A percentile compares a stretch with the other conserved stretches of the same genome.
Evolutionary conservation across 2,329 filamentous ascomycete genomes (phyloP).

Genomic region (Zasmidium angulare): DNA sequence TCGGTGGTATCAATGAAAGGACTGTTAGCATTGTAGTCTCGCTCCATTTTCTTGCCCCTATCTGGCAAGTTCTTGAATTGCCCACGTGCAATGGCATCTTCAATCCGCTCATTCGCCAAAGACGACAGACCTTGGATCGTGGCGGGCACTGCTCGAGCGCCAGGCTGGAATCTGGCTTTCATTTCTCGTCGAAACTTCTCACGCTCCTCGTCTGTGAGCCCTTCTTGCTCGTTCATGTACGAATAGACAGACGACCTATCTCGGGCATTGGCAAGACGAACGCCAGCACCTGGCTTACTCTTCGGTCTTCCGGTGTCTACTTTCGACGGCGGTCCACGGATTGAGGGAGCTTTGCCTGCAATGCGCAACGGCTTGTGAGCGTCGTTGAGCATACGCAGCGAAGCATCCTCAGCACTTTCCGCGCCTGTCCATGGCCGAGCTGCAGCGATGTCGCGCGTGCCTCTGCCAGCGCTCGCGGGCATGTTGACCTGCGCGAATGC

Average conservation of each 20-base stretch:
- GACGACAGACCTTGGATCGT: slow-evolving; percentile 76
- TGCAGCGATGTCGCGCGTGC: slow-evolving; percentile 66
- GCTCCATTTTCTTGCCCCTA: slow-evolving; percentile 74
- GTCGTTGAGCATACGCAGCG: slow-evolving; percentile 74
- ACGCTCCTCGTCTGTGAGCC: slow-evolving; percentile 68
- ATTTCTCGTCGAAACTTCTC: slow-evolving; percentile 71
- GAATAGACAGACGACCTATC: slow-evolving; percentile 58
- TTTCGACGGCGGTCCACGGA: slow-evolving; percentile 41
- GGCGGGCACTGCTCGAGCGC: slow-evolving; percentile 70
- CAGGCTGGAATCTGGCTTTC: slow-evolving; percentile 75
- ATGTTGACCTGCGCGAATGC: slow-evolving; percentile 56
- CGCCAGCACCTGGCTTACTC: slow-evolving; percentile 40
- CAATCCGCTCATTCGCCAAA: slow-evolving; percentile 87
- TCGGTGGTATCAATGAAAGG: slow-evolving; percentile 96
- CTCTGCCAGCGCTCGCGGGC: slow-evolving; percentile 63
- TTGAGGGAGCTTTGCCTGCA: slow-evolving; percentile 38
- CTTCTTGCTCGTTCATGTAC: slow-evolving; percentile 53
- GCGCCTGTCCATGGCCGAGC: slow-evolving; percentile 74
- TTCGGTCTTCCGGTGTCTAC: slow-evolving; percentile 48
- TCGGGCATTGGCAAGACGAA: slow-evolving; percentile 57
- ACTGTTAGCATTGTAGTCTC: slow-evolving; percentile 78
- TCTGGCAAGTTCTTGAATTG: slow-evolving; percentile 79
- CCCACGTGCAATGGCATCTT: slow-evolving; percentile 87
- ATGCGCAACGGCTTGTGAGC: slow-evolving; percentile 57
- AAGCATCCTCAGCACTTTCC: slow-evolving; percentile 71